These are phyloP conservation scores for Suhomyces prunicola DNA, from an alignment of 805 yeast species.

Conservation along the genomic window DNA sequence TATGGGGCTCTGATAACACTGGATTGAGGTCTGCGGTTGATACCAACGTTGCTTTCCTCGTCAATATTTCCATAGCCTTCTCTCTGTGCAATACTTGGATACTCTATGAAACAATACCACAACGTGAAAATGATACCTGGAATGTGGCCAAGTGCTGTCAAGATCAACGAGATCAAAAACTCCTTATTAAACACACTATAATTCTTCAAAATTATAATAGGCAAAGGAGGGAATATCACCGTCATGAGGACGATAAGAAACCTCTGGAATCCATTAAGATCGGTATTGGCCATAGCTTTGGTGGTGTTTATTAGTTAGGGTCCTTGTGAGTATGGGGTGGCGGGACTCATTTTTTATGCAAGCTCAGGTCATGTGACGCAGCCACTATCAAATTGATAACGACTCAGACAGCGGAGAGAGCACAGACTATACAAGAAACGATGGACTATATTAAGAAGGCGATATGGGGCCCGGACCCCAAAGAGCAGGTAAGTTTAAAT, in stretches of 20 bases:
- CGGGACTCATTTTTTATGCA: not conserved
- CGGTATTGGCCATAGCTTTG: not conserved
- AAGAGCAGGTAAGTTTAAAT: slow-evolving; percentile 61
- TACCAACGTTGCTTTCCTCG: slow-evolving; percentile 13
- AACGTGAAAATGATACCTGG: slow-evolving; percentile 34
- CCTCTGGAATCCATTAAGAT: slow-evolving; percentile 11
- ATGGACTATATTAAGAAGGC: slow-evolving; percentile 87
- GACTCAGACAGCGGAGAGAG: not conserved
- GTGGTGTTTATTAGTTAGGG: not conserved
- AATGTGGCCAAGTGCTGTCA: slow-evolving; percentile 31
- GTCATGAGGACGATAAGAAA: slow-evolving; percentile 29
- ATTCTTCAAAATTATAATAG: slow-evolving; percentile 29
- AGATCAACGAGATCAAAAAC: slow-evolving; percentile 27
- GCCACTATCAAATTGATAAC: not conserved
- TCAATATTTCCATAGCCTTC: slow-evolving; percentile 22
- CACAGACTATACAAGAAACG: not conserved
- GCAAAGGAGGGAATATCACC: slow-evolving; percentile 37
- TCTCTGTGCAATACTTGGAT: slow-evolving; percentile 1
- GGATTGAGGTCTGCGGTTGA: not conserved
- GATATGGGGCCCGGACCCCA: slow-evolving; percentile 96
- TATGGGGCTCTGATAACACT: not conserved
- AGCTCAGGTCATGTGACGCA: not conserved
- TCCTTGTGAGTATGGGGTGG: not conserved
- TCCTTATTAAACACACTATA: slow-evolving; percentile 33
- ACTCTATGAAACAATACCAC: slow-evolving; percentile 15